These are phyloP conservation scores for Agrocybe chaxingu DNA, from an alignment of 768 basidiomycete species.

Conservation along the genomic window DNA sequence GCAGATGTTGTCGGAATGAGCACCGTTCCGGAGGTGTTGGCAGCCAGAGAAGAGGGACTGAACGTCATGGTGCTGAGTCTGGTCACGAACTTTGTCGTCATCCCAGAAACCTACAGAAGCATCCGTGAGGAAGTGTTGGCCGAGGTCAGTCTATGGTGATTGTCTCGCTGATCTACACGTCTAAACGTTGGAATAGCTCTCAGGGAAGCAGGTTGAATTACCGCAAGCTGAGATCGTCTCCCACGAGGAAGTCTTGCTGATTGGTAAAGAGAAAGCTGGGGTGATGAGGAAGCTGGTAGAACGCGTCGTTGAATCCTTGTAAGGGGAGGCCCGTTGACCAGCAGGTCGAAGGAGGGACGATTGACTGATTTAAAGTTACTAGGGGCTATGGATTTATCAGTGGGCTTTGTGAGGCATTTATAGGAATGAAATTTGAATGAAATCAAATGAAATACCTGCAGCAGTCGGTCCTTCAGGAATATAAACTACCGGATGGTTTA, in stretches of 20 bases:
- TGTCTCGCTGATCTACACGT: neutral
- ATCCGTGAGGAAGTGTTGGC: constrained; percentile 74
- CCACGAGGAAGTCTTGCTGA: constrained; percentile 74
- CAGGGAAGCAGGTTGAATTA: constrained; percentile 47
- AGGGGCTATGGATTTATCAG: no score
- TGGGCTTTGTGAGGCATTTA: no score
- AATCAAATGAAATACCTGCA: no score
- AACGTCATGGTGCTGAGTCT: constrained; percentile 78
- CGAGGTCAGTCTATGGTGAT: constrained; percentile 47
- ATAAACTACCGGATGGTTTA: no score
- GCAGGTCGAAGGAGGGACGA: no score
- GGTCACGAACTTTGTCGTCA: constrained; percentile 83
- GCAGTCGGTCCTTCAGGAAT: no score
- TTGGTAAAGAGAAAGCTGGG: constrained; percentile 66
- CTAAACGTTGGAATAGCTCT: constrained; percentile 40
- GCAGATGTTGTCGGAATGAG: constrained; percentile 96
- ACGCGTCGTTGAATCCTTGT: constrained; percentile 44
- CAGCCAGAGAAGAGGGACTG: constrained; percentile 71
- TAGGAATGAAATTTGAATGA: no score
- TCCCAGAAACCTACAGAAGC: constrained; percentile 61
- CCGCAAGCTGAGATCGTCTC: constrained; percentile 51
- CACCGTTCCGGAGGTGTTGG: constrained; percentile 86
- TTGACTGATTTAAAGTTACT: no score
- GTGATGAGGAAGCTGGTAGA: constrained; percentile 71
- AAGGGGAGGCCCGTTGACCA: neutral